phyloP scores from a whole-genome alignment of 2,329 filamentous ascomycete genomes.

The Chaetomium strumarium region DNA sequence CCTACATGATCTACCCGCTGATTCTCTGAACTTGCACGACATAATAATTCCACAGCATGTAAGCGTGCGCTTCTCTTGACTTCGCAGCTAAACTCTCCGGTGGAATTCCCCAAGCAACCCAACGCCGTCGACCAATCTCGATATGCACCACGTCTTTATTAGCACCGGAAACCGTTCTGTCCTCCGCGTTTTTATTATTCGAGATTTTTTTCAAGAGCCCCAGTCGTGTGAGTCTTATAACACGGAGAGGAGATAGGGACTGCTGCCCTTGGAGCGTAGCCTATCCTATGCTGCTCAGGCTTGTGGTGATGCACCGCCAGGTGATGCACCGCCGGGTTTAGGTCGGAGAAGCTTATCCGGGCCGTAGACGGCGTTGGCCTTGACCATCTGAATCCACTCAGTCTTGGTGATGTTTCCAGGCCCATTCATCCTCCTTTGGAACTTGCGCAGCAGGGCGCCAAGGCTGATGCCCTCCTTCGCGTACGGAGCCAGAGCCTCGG shows the following conservation, averaged over 20 bases:
- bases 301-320: no score
- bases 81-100: conserved; percentile 17
- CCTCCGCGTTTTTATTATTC: conserved; percentile 28
- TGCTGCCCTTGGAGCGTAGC: no score
- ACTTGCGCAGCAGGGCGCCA: conserved; percentile 47
- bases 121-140: not conserved
- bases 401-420: conserved; percentile 46
- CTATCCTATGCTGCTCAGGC: no score
- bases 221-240: no score
- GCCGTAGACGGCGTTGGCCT: conserved; percentile 47
- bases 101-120: not conserved
- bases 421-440: conserved; percentile 47
- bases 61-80: not conserved
- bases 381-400: conserved; percentile 56
- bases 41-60: not conserved
- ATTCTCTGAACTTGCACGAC: not conserved
- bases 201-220: not conserved
- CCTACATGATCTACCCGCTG: no score
- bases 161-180: not conserved
- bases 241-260: no score
- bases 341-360: conserved; percentile 47
- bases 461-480: conserved; percentile 48
- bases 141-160: not conserved
- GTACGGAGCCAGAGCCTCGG: conserved; percentile 20
- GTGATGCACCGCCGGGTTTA: conserved; percentile 12